These are phyloP conservation scores for Tricholoma furcatifolium DNA, from an alignment of 768 basidiomycete genomes.

Conservation along the genomic window DNA sequence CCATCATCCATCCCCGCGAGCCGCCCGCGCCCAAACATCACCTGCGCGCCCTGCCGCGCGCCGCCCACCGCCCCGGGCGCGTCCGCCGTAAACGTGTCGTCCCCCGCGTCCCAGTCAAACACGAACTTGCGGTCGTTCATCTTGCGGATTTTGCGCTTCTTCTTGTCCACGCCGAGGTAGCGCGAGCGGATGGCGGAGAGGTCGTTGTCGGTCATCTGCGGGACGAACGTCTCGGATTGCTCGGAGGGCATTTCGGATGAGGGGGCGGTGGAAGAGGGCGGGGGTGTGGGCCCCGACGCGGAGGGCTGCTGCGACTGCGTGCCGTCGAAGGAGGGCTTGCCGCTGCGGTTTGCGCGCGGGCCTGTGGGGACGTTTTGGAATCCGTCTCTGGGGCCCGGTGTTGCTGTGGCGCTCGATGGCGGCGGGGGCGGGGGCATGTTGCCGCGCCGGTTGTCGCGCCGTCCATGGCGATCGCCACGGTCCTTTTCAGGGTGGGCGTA, in stretches of 20 bases:
- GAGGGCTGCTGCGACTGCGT: conserved; percentile 26
- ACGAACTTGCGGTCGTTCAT: conserved; percentile 97
- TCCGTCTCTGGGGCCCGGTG: conserved; percentile 37
- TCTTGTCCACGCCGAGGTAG: conserved; percentile 92
- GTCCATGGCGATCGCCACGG: conserved; percentile 36
- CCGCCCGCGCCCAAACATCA: conserved; percentile 86
- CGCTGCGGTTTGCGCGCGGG: conserved; percentile 71
- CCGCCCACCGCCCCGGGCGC: conserved; percentile 69
- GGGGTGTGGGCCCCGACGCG: conserved; percentile 38
- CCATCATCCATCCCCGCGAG: conserved; percentile 87
- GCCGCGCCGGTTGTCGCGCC: conserved; percentile 41
- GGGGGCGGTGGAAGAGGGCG: conserved; percentile 53
- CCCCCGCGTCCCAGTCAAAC: conserved; percentile 98
- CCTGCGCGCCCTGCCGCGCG: conserved; percentile 77
- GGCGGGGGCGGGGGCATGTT: conserved; percentile 39
- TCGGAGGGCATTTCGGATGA: conserved; percentile 34
- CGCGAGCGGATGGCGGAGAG: conserved; percentile 83
- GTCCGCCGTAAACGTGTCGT: conserved; percentile 86
- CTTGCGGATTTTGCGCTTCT: conserved; percentile 92
- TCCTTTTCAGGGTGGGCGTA: conserved; percentile 52
- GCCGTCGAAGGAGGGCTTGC: conserved; percentile 39
- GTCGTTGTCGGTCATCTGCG: conserved; percentile 80
- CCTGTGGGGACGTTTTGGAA: conserved; percentile 80
- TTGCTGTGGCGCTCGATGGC: conserved; percentile 22
- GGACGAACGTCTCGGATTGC: conserved; percentile 38